Evolutionary conservation across 2,329 filamentous ascomycete species (phyloP).

Genomic region (Penicillium oxalicum): DNA sequence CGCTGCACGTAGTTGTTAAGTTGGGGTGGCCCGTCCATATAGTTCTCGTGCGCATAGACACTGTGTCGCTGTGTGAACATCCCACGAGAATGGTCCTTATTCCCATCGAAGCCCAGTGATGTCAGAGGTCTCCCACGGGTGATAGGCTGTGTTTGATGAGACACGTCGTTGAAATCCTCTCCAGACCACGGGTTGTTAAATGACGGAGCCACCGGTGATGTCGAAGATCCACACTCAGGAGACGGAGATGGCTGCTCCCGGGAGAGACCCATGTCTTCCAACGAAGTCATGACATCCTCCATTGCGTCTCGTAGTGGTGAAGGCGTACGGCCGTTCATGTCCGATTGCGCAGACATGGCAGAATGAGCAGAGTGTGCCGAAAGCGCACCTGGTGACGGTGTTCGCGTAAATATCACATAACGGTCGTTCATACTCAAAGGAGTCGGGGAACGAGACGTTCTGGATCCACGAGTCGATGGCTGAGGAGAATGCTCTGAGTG

Average conservation of each 20-base stretch:
- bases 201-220: constrained; percentile 52
- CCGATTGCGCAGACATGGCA: constrained; percentile 46
- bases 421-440: constrained; percentile 39
- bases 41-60: constrained; percentile 31
- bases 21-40: constrained; percentile 57
- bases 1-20: constrained; percentile 81
- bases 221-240: constrained; percentile 3
- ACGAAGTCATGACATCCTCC: constrained; percentile 94
- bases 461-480: constrained; percentile 9
- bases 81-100: constrained; percentile 50
- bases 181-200: constrained; percentile 73
- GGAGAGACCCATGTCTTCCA: constrained; percentile 74
- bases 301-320: constrained; percentile 91
- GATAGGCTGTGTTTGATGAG: constrained; percentile 28
- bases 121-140: constrained; percentile 58
- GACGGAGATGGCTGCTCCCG: constrained; percentile 44
- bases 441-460: constrained; percentile 24
- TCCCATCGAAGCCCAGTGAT: constrained; percentile 62
- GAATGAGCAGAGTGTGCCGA: constrained; percentile 16
- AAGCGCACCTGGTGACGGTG: constrained; percentile 43
- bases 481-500: constrained; percentile 11
- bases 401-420: constrained; percentile 36
- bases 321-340: constrained; percentile 65
- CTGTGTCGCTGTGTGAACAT: constrained; percentile 48
- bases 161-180: constrained; percentile 65